phyloP scores from a whole-genome alignment of 2,329 filamentous ascomycete genomes.

The Neonectria magnoliae region DNA sequence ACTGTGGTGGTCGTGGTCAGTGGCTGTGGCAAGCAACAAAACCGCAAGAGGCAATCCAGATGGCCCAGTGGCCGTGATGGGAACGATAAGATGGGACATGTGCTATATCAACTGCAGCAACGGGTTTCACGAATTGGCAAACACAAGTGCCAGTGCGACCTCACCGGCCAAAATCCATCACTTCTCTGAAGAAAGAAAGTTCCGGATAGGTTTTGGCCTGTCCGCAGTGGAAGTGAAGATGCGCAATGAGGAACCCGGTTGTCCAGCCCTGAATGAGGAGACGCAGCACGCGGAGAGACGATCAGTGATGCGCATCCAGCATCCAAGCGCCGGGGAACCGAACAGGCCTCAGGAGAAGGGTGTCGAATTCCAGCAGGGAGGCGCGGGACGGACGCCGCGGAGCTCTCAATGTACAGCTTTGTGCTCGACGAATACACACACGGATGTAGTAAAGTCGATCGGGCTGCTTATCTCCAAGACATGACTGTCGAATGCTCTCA shows the following conservation, averaged over 20 bases:
- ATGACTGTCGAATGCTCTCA: neutral
- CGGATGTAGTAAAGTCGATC: neutral
- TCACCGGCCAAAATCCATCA: neutral
- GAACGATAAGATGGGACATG: constrained; percentile 5
- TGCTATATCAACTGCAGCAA: constrained; percentile 6
- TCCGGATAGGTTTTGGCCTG: neutral
- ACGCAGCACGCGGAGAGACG: neutral
- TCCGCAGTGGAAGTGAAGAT: neutral
- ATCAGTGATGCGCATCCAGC: neutral
- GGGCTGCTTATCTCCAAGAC: constrained; percentile 1
- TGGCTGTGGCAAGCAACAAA: neutral
- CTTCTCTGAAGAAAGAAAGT: neutral
- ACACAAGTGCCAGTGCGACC: neutral
- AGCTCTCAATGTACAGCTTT: too few species aligned
- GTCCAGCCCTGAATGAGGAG: neutral
- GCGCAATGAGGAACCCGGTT: neutral
- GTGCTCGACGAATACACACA: neutral
- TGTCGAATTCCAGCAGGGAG: neutral
- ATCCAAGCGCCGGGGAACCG: neutral
- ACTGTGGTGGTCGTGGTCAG: neutral
- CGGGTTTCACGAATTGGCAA: constrained; percentile 8
- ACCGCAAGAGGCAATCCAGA: neutral
- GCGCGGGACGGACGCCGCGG: neutral
- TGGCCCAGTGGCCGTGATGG: neutral
- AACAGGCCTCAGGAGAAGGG: neutral